Evolutionary conservation across 2,329 filamentous ascomycete genomes (phyloP), one percentile per base, ranked within the genome.

Genomic region (Hypoxylon sp.): DNA sequence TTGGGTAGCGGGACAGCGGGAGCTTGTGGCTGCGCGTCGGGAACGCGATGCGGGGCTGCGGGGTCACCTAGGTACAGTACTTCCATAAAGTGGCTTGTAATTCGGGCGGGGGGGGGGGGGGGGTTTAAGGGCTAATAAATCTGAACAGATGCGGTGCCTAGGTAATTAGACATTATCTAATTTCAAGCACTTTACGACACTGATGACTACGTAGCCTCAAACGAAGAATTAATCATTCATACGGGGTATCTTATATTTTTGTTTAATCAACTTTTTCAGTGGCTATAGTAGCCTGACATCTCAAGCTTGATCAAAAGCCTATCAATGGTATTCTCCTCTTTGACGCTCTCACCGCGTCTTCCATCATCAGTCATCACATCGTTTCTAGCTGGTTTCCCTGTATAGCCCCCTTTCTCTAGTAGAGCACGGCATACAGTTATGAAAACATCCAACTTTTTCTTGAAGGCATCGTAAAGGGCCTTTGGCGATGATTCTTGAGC

Each of bases 371-470:
- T 54, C 73, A 65, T 70, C 73, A 54, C 65, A 70, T 78, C 67
- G 71, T 64, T 67, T 68, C 66, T 71, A 60, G 63, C 62, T 33
- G 60, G 31, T 62, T 76, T 82, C 63, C 63, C 78, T 74, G 70
- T 83, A 78, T 81, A 83, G 22, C 80, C 84, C 53, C 82, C 87
- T 85, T 88, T 93, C 77, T 90, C 92, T 46, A 84, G 89, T 75
- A 92, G 83, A 1, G 86, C 90, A 65, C 85, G 87, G 77, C 88
- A 96, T 1, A 92, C 92, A 52, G 84, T 90, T 63, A 96, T 84
- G 73, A 97, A 96, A 0, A 92, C 87, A 26, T 88, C 86, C 0
- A 93, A 85, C 74, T 94, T 93, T 77, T 90, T 92, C 75, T 85
- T 86, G 74, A 97, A 93, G 33, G 82, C 82, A 2, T 79, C 78